phyloP scores from a whole-genome alignment of 495 filamentous ascomycete genomes.

The Penicillium mononematosum region DNA sequence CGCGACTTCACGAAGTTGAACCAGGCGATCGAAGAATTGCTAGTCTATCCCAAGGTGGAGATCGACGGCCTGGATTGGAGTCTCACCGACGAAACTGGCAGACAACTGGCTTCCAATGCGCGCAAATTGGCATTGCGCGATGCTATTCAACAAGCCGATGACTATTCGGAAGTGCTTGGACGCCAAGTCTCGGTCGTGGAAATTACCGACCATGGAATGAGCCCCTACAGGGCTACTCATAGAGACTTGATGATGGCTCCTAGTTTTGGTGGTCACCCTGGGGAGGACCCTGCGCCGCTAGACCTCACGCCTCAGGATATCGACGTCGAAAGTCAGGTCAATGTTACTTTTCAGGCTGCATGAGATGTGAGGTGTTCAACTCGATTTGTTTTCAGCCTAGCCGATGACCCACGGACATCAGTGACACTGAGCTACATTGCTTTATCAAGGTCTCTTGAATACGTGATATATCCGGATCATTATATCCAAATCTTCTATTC shows the following conservation, averaged over 20 bases:
- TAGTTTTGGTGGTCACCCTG: not conserved
- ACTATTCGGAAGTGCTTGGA: conserved; percentile 24
- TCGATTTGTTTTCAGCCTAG: not conserved
- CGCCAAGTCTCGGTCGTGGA: conserved; percentile 17
- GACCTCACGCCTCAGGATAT: conserved; percentile 16
- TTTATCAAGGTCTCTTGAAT: not conserved
- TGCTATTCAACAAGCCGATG: conserved; percentile 23
- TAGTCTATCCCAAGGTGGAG: conserved; percentile 18
- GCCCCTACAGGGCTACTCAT: not conserved
- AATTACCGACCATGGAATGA: conserved; percentile 11
- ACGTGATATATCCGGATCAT: not conserved
- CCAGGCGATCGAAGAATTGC: conserved; percentile 14
- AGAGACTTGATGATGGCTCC: not conserved
- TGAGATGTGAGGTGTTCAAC: not conserved
- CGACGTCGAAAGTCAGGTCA: conserved; percentile 10
- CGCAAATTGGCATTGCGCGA: conserved; percentile 24
- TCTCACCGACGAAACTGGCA: conserved; percentile 23
- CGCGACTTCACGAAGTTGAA: conserved; percentile 20
- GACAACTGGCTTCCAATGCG: conserved; percentile 11
- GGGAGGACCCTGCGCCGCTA: not conserved
- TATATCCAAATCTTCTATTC: not conserved
- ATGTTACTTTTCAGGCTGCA: conserved; percentile 10
- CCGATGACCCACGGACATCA: not conserved
- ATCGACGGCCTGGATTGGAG: conserved; percentile 24
- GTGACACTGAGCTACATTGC: not conserved